Evolutionary conservation across 2,329 filamentous ascomycete species (phyloP), one percentile per base, ranked within the genome.

Genomic region (Scorias spongiosa): DNA sequence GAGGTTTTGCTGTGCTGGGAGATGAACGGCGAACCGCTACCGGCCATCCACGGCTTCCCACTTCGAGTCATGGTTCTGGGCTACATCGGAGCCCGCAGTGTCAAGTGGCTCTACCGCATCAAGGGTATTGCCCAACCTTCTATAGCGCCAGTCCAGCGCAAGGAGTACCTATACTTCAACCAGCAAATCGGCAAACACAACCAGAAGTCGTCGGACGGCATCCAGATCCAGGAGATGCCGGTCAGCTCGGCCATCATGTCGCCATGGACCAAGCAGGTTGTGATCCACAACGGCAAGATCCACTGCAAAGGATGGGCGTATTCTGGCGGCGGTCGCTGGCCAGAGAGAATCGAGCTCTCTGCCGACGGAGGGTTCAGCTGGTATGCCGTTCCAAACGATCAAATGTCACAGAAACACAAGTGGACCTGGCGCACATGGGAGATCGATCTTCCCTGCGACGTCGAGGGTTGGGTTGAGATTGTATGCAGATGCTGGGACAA

Each of bases 201-300:
- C 47, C 60, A 66, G 17, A 57, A 58, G 11, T 65, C 70, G 44
- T 71, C 63, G 0, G 70, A 71, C 30, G 74, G 71, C 1, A 74
- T 74, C 39, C 70, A 69, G 48, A 83, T 81, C 52, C 80, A 84
- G 53, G 79, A 82, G 30, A 84, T 83, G 78, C 80, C 80, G 0
- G 78, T 83, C 2, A 74, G 70, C 40, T 74, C 69, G 12, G 79
- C 78, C 15, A 79, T 76, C 52, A 76, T 76, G 67, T 62, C 66
- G 0, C 74, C 74, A 0, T 66, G 63, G 63, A 66, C 65, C 10
- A 75, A 72, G 50, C 66, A 73, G 29, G 66, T 68, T 0, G 61
- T 75, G 14, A 55, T 75, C 0, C 72, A 76, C 48, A 62, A 66
- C 5, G 73, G 73, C 10, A 61, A 63, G 40, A 78, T 81, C 42